Base-by-base conservation (phyloP, 2,329 filamentous ascomycete genomes). In the Gaeumannomyces tritici region DNA sequence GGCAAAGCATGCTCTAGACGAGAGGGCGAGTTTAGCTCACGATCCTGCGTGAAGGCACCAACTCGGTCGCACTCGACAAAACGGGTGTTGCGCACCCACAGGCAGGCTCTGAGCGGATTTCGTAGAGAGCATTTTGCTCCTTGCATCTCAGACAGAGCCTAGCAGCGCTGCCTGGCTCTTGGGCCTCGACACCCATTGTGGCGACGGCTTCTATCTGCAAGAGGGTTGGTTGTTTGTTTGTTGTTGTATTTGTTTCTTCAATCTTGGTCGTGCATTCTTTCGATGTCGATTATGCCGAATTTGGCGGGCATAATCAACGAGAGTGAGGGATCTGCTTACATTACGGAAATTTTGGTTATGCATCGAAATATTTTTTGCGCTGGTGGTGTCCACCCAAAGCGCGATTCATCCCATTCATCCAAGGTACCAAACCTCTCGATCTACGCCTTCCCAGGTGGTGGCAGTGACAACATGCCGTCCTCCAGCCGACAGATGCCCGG, bases 1-100 rank as follows among this genome's bases (percentile, higher is more conserved):
- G 63, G 82, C 78, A 75, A 93, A 97, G 76, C 95, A 98, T 65
- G 81, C 76, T 62, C 88, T 91, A 67, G 13, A 15, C n/a, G n/a
- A 18, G 58, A 9, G 26, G 9, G 27, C 11, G 8, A 54, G 31
- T 59, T 31, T 35, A 26, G 35, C n/a, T 59, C 31, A 31, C 26
- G 21, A 26, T 27, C 31, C 15, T 42, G 57, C n/a, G 26, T 3
- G 57, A 26, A 35, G 57, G 2, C 2, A 59, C n/a, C 1, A 15
- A 42, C 13, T 1, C 4, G 15, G 28, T 11, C 5, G 18, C 5
- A 15, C 26, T 33, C 4, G 35, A 26, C 31, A 15, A 59, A 42
- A 42, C 18, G 13, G 24, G 24, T 28, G 24, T 9, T 57, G 51
- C 59, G 24, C 35, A 63, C 62, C 60, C 57, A 55, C 62, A 63